Evolutionary conservation across 805 yeast species (phyloP), one percentile per base, ranked within the genome.

Genomic region (Millerozyma acaciae): DNA sequence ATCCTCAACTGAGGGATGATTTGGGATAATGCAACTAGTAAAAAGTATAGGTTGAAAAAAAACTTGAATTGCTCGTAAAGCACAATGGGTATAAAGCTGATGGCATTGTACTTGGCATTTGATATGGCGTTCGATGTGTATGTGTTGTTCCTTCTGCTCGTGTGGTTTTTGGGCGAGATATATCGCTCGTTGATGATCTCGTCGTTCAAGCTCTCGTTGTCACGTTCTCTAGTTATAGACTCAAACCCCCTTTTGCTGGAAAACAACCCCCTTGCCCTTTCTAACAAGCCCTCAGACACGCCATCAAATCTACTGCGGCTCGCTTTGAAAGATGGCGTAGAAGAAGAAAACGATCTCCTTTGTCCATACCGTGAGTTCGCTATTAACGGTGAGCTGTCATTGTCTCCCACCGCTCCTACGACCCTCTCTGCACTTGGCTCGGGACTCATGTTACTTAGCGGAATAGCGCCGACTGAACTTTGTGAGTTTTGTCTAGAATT

Each of bases 1-100:
- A 93, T 93, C 45, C 97, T 70, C 33, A 93, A 69, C 6, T 80
- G 85, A 2, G 97, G 97, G 15, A 93, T 71, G 2, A 82, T 81
- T 60, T 93, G 98, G 4, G 97, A 88, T 39, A 94, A 70, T 10
- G 98, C 97, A 44, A 94, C 98, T 14, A 94, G 51, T 32, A 94
- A 63, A 54, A 93, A 93, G 59, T 93, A 93, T 30, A 93, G 65
- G 60, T 93, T 93, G 72, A 88, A 93, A 61, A 93, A 93, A 57
- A 93, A 90, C 64, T 89, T 88, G 77, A 93, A 93, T 67, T 93
- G 99, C 55, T 90, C 96, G 57, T 84, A 94, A 19, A 93, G 70
- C 34, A 93, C 78, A 26, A 86, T 70, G 3, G 99, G 99, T 7
- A 93, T 61, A 50, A 93, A 93, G 1, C 95, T 79, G 22, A 87